Evolutionary conservation across 495 filamentous ascomycete genomes (phyloP).

Genomic region (Penicillium roqueforti): DNA sequence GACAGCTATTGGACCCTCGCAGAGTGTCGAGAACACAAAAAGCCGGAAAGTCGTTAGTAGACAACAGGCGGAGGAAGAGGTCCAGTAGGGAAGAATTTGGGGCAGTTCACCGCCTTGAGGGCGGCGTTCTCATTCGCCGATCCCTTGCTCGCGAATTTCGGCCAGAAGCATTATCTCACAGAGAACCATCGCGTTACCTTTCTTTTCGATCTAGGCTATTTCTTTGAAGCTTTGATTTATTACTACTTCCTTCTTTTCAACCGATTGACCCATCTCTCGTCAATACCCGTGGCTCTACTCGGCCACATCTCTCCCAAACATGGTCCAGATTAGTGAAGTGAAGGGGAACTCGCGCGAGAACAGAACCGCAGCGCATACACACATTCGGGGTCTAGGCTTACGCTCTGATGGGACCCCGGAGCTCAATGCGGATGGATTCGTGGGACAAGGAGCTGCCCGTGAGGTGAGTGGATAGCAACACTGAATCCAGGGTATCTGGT

Average conservation of each 20-base stretch:
- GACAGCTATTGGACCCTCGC: constrained; percentile 1
- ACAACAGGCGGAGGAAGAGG: constrained; percentile 3
- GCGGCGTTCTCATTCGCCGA: constrained; percentile 30
- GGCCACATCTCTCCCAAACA: constrained; percentile 40
- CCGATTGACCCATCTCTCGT: constrained; percentile 3
- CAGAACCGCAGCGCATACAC: constrained; percentile 91
- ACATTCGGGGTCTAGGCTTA: constrained; percentile 91
- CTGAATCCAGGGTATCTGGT: not conserved
- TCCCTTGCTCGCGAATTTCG: constrained; percentile 40
- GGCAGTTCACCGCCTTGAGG: constrained; percentile 39
- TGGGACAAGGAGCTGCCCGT: constrained; percentile 81
- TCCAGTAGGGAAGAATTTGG: constrained; percentile 36
- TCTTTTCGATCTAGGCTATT: constrained; percentile 12
- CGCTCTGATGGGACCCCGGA: constrained; percentile 79
- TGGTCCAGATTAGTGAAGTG: constrained; percentile 95
- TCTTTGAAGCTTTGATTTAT: constrained; percentile 8
- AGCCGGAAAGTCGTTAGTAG: constrained; percentile 1
- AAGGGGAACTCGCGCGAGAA: constrained; percentile 93
- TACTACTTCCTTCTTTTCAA: not conserved
- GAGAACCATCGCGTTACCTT: constrained; percentile 15
- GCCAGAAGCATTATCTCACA: constrained; percentile 25
- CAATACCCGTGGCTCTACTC: constrained; percentile 18
- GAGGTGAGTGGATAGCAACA: constrained; percentile 53
- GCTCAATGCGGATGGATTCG: constrained; percentile 70
- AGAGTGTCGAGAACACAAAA: constrained; percentile 2